Conservation (phyloP, 306 rosid species). For the Dalbergia cochinchinensis region DNA sequence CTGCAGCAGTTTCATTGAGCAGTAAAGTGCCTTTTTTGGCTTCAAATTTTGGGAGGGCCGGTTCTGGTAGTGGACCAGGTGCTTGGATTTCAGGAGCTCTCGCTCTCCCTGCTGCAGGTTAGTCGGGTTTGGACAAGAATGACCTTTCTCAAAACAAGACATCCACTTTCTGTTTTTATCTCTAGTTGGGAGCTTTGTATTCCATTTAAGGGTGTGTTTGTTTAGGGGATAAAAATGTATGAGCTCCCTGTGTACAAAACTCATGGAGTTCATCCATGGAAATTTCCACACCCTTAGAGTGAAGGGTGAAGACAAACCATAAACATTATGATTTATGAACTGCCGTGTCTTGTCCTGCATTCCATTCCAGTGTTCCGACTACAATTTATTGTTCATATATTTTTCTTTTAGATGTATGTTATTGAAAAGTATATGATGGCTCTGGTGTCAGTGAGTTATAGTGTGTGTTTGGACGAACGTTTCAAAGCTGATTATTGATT, state of each 20-base stretch:
- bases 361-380: neutral
- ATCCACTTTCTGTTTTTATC: neutral
- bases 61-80: constrained; percentile 59
- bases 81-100: constrained; percentile 82
- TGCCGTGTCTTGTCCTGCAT: neutral
- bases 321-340: neutral
- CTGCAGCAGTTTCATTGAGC: constrained; percentile 63
- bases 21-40: constrained; percentile 56
- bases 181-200: neutral
- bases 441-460: neutral
- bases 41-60: constrained; percentile 56
- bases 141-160: neutral
- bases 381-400: neutral
- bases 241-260: no score
- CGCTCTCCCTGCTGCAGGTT: constrained; percentile 88
- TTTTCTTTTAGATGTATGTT: neutral
- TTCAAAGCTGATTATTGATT: no score
- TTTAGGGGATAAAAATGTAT: no score
- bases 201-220: no score
- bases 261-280: no score
- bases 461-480: no score
- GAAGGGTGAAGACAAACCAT: neutral
- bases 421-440: neutral
- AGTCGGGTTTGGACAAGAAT: neutral
- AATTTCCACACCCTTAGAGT: no score